A percentile compares a stretch with the other conserved stretches of the same genome.
These are phyloP conservation scores for Populus nigra DNA, from an alignment of 345 rosid species.

Conservation along the genomic window DNA sequence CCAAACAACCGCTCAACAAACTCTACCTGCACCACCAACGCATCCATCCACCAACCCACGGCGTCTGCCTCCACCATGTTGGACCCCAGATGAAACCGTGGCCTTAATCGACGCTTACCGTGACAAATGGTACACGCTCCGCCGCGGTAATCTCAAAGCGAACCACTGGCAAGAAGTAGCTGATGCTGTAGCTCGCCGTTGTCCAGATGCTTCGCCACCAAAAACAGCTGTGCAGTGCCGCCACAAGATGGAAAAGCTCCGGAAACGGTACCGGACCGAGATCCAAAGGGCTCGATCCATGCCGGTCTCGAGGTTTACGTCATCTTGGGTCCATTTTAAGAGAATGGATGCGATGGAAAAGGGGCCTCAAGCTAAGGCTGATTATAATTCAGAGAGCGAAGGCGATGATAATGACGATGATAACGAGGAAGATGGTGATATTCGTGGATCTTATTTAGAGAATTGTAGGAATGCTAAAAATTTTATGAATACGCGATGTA, in stretches of 20 bases:
- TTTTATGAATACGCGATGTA: slow-evolving; percentile 40
- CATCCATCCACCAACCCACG: slow-evolving; percentile 42
- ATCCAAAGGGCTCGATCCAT: slow-evolving; percentile 83
- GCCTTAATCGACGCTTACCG: slow-evolving; percentile 80
- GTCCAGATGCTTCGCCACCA: slow-evolving; percentile 59
- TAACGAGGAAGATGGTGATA: slow-evolving; percentile 41
- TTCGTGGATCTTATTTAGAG: slow-evolving; percentile 37
- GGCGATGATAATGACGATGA: slow-evolving; percentile 37
- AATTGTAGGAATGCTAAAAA: slow-evolving; percentile 36
- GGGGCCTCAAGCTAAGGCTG: slow-evolving; percentile 40
- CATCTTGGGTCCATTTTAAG: slow-evolving; percentile 88
- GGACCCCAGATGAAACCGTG: slow-evolving; percentile 85
- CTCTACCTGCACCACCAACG: slow-evolving; percentile 5
- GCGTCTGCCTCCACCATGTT: slow-evolving; percentile 93
- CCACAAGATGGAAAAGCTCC: slow-evolving; percentile 98
- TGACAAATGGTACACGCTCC: slow-evolving; percentile 84
- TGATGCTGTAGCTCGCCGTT: slow-evolving; percentile 50
- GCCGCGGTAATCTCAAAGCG: slow-evolving; percentile 91
- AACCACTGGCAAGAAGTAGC: slow-evolving; percentile 96
- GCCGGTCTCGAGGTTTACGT: slow-evolving; percentile 67
- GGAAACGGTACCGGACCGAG: slow-evolving; percentile 84
- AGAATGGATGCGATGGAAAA: slow-evolving; percentile 90
- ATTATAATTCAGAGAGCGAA: slow-evolving; percentile 35
- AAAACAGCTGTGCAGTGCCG: slow-evolving; percentile 94
- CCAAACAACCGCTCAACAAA: slow-evolving; percentile 9